These are phyloP conservation scores for Neocatenulostroma microsporum DNA, from an alignment of 2,329 filamentous ascomycete species.

Conservation along the genomic window DNA sequence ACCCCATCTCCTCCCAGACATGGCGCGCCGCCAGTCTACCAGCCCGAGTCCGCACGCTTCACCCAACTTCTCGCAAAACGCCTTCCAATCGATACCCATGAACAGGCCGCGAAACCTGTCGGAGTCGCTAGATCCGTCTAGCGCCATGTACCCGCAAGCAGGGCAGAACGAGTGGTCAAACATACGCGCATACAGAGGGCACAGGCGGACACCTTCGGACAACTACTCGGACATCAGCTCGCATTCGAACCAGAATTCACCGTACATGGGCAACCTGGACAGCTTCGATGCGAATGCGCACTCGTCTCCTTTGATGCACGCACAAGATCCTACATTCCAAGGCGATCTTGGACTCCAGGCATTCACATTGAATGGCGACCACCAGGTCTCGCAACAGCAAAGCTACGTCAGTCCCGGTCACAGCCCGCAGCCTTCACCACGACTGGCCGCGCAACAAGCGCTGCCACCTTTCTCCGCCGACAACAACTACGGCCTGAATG, in stretches of 20 bases:
- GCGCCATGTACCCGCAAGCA: constrained; percentile 51
- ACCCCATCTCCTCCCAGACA: constrained; percentile 50
- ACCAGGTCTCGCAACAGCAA: constrained; percentile 38
- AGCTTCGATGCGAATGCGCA: constrained; percentile 66
- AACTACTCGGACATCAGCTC: constrained; percentile 74
- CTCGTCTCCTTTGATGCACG: constrained; percentile 71
- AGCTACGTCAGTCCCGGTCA: constrained; percentile 51
- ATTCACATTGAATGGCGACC: constrained; percentile 67
- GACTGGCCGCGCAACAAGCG: constrained; percentile 53
- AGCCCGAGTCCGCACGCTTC: constrained; percentile 48
- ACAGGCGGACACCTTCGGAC: constrained; percentile 80
- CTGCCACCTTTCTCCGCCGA: constrained; percentile 42
- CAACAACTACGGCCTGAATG: constrained; percentile 41
- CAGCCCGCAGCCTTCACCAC: constrained; percentile 63
- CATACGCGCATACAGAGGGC: constrained; percentile 62
- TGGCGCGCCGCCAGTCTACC: constrained; percentile 45
- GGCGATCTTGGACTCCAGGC: constrained; percentile 69
- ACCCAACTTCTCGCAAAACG: constrained; percentile 46
- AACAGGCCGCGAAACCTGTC: constrained; percentile 50
- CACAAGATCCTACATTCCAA: constrained; percentile 67
- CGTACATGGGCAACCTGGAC: constrained; percentile 70
- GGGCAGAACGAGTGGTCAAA: constrained; percentile 50
- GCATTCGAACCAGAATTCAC: constrained; percentile 68
- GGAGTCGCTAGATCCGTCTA: constrained; percentile 52
- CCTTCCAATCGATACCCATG: constrained; percentile 46